Evolutionary conservation across 306 rosid genomes (phyloP), one percentile per base, ranked within the genome.

Genomic region (Leucaena leucocephala): DNA sequence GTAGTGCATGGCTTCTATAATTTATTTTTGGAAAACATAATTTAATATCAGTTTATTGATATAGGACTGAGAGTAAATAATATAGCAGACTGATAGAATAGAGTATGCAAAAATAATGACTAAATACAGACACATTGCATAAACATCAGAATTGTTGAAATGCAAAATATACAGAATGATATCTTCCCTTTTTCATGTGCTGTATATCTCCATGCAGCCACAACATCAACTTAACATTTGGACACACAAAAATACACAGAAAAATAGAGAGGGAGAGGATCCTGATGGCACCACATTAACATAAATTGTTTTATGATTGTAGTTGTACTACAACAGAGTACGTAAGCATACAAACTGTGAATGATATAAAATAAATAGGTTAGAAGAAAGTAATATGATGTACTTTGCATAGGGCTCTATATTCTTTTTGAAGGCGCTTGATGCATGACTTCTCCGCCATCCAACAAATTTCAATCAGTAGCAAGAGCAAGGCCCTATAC

Each of bases 381-480:
- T 45, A 44, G 71, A 33, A 14, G 48, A 44, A 69, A 82, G 61
- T 76, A 68, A 76, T 74, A 78, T 80, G 52, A 4, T 84, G 22
- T 81, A 91, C 99, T 88, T 96, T 96, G 86, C 99, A 96, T 55
- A 96, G 93, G n/a, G 99, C 93, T 90, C 99, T 91, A 73, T 90
- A 96, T 87, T 96, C 99, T 89, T 91, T 96, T 80, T 96, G 99
- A 82, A 96, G 96, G 77, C 98, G 95, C 90, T 91, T 91, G 91
- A 90, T 45, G 78, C 99, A 96, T 57, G 98, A 70, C 83, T 90
- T 96, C 61, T 93, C 98, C 22, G 99, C 99, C 99, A 96, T 96
- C 82, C 68, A 86, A 80, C 80, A 21, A 80, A 76, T 80, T 76
- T 73, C 33, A 44, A 52, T 54, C 72, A 40, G 72, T 71, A 68